Conservation (phyloP, 495 filamentous ascomycete genomes). For the Mycothermus thermophilus region DNA sequence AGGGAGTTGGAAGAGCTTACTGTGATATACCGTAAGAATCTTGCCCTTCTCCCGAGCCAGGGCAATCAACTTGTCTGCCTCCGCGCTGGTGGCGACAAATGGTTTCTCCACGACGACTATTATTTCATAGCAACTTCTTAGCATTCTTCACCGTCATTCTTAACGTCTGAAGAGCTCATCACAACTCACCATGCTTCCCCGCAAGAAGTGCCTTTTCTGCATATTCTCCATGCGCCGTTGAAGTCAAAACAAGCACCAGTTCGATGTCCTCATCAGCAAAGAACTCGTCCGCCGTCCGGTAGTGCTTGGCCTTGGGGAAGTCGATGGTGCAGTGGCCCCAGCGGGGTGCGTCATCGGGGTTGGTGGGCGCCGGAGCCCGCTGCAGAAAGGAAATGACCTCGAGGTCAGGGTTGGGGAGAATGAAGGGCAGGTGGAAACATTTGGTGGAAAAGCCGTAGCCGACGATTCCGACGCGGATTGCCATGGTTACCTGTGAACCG, state of each 20-base stretch:
- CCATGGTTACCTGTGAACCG: constrained; percentile 1
- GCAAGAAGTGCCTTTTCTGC: constrained; percentile 46
- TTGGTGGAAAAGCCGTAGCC: constrained; percentile 51
- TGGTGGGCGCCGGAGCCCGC: constrained; percentile 14
- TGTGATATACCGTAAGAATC: constrained; percentile 56
- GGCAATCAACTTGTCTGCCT: constrained; percentile 50
- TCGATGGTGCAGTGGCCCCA: constrained; percentile 25
- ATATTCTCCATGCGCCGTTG: constrained; percentile 48
- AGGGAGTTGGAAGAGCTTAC: constrained; percentile 5
- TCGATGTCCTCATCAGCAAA: constrained; percentile 44
- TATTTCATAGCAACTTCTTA: not conserved
- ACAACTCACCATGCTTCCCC: constrained; percentile 42
- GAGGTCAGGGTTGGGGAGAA: constrained; percentile 44
- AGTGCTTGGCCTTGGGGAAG: constrained; percentile 23
- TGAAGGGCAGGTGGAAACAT: constrained; percentile 61
- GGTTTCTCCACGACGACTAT: constrained; percentile 65
- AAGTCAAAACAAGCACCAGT: constrained; percentile 50
- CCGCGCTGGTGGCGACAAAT: constrained; percentile 47
- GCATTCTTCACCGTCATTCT: no score
- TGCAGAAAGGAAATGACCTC: constrained; percentile 40
- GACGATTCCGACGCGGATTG: constrained; percentile 23
- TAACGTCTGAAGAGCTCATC: not conserved
- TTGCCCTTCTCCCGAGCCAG: constrained; percentile 46
- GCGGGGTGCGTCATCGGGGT: not conserved
- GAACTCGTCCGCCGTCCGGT: constrained; percentile 40